phyloP scores from a whole-genome alignment of 192 early-diverging fungal genomes.

The Coemansia sp. region DNA sequence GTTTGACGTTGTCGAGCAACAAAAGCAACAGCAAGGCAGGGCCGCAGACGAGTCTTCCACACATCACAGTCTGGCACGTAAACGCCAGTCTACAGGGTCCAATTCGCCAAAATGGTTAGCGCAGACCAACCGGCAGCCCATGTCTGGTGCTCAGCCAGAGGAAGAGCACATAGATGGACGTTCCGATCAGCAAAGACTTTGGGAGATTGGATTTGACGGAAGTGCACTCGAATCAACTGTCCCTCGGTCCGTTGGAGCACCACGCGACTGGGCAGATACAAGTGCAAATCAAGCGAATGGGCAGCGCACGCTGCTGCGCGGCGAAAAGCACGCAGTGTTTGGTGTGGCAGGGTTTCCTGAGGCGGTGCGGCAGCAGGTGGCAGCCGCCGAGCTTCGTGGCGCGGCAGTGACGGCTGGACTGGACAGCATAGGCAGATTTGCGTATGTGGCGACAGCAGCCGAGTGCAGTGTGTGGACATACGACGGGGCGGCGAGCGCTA shows the following conservation, averaged over 20 bases:
- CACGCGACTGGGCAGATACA: neutral
- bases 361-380: slow-evolving; percentile 11
- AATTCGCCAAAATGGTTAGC: neutral
- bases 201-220: neutral
- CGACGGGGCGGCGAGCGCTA: slow-evolving; percentile 1
- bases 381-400: neutral
- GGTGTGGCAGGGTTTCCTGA: slow-evolving; percentile 23
- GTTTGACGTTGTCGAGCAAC: neutral
- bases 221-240: neutral
- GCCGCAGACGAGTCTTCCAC: no score
- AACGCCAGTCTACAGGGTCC: neutral
- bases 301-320: slow-evolving; percentile 20
- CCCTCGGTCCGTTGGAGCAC: neutral
- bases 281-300: neutral
- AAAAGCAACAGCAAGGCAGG: neutral
- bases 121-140: neutral
- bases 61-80: neutral
- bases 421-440: slow-evolving; percentile 18
- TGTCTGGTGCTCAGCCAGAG: neutral
- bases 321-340: slow-evolving; percentile 37
- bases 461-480: slow-evolving; percentile 41
- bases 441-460: slow-evolving; percentile 29
- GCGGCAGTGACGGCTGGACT: slow-evolving; percentile 19
- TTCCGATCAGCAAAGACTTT: neutral
- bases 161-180: neutral